Evolutionary conservation across 495 filamentous ascomycete species (phyloP), one percentile per base, ranked within the genome.

Genomic region (Bathelium albidoporum): DNA sequence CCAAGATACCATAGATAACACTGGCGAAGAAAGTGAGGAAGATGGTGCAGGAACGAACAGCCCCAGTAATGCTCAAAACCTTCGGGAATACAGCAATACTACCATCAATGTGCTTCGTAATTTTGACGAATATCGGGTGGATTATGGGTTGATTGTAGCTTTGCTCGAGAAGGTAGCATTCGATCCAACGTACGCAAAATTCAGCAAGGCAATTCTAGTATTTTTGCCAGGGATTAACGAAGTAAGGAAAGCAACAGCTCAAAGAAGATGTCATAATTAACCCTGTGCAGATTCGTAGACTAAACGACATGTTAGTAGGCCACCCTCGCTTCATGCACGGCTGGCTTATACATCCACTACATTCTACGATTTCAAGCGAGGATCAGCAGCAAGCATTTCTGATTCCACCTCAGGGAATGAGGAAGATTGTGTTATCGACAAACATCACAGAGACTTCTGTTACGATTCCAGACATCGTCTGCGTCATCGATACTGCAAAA

Each of bases 391-490:
- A 85, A 52, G 94, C 92, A 1, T 97, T 98, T 71, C 77, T 87
- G 1, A 77, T 96, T 2, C 93, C 94, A 10, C 91, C 90, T 0
- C 79, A 80, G 18, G 93, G 90, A 7, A 80, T 83, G 44, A 81
- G 91, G 62, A 97, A 97, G 76, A 94, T 97, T 64, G 91, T 97
- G 2, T 82, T 96, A 53, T 90, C 93, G 4, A 98, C 93, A 10
- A 97, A 97, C 70, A 97, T 97, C 70, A 93, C 93, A 26, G 93
- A 97, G 70, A 97, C 93, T 0, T 92, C 91, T 75, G 95, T 97
- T 69, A 97, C 93, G 0, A 97, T 97, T 67, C 93, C 93, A 1
- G 93, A 97, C 73, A 86, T 97, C 39, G 97, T 93, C 3, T 95
- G 91, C 68, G 93, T 97, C 29, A 87, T 97, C 63, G 93, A 97